A percentile compares a stretch with the other conserved stretches of the same genome.
phyloP scores from a whole-genome alignment of 371 early-diverging fungal species.

The Saksenaea oblongispora region DNA sequence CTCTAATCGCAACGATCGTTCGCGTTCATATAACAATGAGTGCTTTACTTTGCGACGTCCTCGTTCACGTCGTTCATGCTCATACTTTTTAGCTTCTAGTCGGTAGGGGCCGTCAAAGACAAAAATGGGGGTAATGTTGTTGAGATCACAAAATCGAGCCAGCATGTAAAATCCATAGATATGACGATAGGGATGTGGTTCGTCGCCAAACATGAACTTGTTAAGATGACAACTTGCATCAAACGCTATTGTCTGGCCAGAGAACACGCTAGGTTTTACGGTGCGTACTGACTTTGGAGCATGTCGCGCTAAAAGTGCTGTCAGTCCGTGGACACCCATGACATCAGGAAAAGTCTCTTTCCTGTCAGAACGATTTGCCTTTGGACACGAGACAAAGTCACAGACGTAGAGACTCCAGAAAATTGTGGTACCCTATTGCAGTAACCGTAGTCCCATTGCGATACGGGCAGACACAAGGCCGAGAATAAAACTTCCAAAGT shows the following conservation, averaged over 20 bases:
- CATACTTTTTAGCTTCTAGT: constrained; percentile 50
- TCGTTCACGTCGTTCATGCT: constrained; percentile 36
- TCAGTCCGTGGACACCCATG: constrained; percentile 64
- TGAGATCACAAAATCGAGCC: constrained; percentile 40
- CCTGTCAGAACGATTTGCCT: too few species aligned
- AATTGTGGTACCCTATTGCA: too few species aligned
- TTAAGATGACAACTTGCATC: constrained; percentile 66
- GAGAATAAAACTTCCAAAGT: too few species aligned
- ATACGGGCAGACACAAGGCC: too few species aligned
- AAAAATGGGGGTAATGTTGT: constrained; percentile 59
- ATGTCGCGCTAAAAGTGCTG: constrained; percentile 45
- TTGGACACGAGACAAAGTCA: too few species aligned
- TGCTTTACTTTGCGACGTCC: constrained; percentile 31
- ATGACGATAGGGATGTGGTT: constrained; percentile 47
- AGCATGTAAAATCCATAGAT: constrained; percentile 57
- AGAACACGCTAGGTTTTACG: constrained; percentile 33
- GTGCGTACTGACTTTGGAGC: constrained; percentile 48
- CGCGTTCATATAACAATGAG: constrained; percentile 34
- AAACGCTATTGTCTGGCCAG: constrained; percentile 48
- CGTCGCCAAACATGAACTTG: constrained; percentile 54
- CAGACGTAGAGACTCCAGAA: too few species aligned
- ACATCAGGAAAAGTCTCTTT: neutral
- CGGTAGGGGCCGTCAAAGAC: constrained; percentile 59
- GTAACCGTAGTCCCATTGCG: too few species aligned
- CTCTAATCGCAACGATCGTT: constrained; percentile 30